Percentiles rank a stretch among this genome's conserved stretches.
phyloP scores from a whole-genome alignment of 164 flowering plant genomes.

The Aristolochia contorta region DNA sequence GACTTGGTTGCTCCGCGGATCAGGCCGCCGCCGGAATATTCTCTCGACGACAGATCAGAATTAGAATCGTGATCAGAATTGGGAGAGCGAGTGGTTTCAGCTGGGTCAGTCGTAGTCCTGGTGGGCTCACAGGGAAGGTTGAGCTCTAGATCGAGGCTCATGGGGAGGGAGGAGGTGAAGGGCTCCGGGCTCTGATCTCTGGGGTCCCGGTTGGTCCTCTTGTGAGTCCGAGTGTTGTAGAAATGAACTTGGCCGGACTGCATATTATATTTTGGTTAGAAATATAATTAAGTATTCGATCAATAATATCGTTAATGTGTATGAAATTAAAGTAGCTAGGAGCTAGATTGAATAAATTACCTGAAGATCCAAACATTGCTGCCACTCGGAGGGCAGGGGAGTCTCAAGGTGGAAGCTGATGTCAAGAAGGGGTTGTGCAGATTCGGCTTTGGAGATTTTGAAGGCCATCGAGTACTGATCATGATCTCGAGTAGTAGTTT shows the following conservation, averaged over 20 bases:
- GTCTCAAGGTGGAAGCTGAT: conserved; percentile 46
- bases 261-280: no score
- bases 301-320: no score
- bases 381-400: conserved; percentile 70
- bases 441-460: no score
- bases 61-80: neutral
- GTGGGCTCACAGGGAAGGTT: conserved; percentile 45
- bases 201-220: conserved; percentile 54
- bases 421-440: conserved; percentile 4
- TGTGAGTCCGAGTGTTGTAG: conserved; percentile 62
- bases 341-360: conserved; percentile 26
- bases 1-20: conserved; percentile 8
- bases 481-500: no score
- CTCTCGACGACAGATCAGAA: no score
- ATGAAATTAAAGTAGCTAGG: no score
- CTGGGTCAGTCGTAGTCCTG: neutral
- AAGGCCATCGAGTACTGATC: no score
- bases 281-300: neutral
- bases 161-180: conserved; percentile 13
- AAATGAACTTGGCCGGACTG: conserved; percentile 77
- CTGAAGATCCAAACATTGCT: conserved; percentile 67
- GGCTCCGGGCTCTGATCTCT: conserved; percentile 32
- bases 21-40: neutral
- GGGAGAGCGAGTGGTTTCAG: neutral
- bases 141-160: conserved; percentile 77